phyloP scores from a whole-genome alignment of 2,329 filamentous ascomycete species.

The Chalaropsis ovoidea region DNA sequence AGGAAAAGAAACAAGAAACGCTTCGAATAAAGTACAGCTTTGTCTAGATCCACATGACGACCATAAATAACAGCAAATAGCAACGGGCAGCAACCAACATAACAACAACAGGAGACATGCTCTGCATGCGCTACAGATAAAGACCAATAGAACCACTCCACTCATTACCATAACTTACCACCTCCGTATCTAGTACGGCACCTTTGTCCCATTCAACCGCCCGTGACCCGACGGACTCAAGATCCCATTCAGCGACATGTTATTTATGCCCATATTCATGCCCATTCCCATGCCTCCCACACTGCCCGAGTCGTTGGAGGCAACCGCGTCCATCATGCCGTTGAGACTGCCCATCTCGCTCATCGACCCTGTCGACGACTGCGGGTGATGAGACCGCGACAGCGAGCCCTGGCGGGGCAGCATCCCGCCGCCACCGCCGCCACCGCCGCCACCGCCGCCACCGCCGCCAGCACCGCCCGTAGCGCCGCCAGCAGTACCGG shows the following conservation, averaged over 20 bases:
- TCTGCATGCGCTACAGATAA: background rate
- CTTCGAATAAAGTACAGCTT: conserved; percentile 2
- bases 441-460: conserved; percentile 32
- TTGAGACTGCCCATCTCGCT: conserved; percentile 21
- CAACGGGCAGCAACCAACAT: background rate
- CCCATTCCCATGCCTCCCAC: conserved; percentile 12
- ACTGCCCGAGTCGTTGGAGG: background rate
- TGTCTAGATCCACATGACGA: conserved; percentile 10
- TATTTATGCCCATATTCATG: conserved; percentile 5
- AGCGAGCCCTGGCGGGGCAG: conserved; percentile 39
- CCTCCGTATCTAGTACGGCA: conserved; percentile 31
- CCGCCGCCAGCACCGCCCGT: no score
- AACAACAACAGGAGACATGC: conserved; percentile 5
- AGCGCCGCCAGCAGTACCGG: background rate
- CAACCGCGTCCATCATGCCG: conserved; percentile 17
- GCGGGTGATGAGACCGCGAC: conserved; percentile 27
- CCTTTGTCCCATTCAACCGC: conserved; percentile 35
- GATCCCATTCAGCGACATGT: conserved; percentile 13
- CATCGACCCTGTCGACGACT: conserved; percentile 25
- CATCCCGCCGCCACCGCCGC: conserved; percentile 38
- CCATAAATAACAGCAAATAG: conserved; percentile 5
- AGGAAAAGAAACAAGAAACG: conserved; percentile 14
- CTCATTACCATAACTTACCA: conserved; percentile 9
- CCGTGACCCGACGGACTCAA: conserved; percentile 28
- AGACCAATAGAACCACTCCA: conserved; percentile 8